These are phyloP conservation scores for Aureobasidium sp. DNA, from an alignment of 2,329 filamentous ascomycete genomes.

Conservation along the genomic window DNA sequence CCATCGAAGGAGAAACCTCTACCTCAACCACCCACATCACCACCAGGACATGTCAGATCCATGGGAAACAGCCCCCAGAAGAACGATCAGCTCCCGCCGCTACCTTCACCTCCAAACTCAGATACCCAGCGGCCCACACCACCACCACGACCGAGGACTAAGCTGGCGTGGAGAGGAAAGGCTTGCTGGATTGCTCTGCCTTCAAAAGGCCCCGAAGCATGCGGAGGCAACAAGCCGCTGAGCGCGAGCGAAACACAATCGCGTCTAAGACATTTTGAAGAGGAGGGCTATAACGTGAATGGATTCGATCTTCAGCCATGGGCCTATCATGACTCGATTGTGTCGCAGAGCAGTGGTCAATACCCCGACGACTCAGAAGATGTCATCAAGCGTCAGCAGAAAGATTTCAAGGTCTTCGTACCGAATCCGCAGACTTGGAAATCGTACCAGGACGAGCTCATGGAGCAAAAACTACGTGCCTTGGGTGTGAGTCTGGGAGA, in stretches of 20 bases:
- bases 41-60: neutral
- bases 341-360: slow-evolving; percentile 55
- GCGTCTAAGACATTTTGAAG: slow-evolving; percentile 59
- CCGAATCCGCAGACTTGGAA: slow-evolving; percentile 68
- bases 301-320: slow-evolving; percentile 57
- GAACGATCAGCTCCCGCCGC: neutral
- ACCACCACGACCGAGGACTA: slow-evolving; percentile 34
- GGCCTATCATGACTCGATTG: neutral
- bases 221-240: slow-evolving; percentile 35
- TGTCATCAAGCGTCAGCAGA: slow-evolving; percentile 44
- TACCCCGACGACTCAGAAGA: slow-evolving; percentile 60
- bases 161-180: slow-evolving; percentile 37
- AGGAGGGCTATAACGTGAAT: slow-evolving; percentile 58
- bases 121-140: slow-evolving; percentile 13
- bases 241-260: slow-evolving; percentile 46
- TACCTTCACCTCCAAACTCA: neutral
- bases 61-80: neutral
- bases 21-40: neutral
- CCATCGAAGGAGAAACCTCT: slow-evolving; percentile 8
- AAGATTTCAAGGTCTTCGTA: slow-evolving; percentile 54
- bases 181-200: slow-evolving; percentile 38
- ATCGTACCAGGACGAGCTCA: slow-evolving; percentile 69
- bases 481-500: slow-evolving; percentile 77
- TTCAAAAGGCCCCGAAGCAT: slow-evolving; percentile 32
- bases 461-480: slow-evolving; percentile 86